These are phyloP conservation scores for Lophiotrema nucula DNA, from an alignment of 495 filamentous ascomycete species.

Conservation along the genomic window DNA sequence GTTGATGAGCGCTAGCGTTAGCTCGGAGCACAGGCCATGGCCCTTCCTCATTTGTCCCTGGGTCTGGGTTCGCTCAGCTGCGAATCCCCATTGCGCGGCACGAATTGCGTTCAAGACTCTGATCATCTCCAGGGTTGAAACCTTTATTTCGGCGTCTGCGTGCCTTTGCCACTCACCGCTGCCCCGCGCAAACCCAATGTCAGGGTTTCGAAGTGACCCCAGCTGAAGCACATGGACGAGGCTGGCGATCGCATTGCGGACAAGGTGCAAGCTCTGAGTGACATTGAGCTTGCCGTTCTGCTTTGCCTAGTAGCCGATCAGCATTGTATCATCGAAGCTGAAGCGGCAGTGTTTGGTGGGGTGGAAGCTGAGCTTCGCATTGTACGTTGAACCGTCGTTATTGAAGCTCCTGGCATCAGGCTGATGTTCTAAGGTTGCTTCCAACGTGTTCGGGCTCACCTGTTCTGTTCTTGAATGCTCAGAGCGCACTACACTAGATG, in stretches of 20 bases:
- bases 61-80: neutral
- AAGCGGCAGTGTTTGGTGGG: conserved; percentile 57
- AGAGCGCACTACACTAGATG: conserved; percentile 68
- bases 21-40: too few species aligned
- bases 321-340: conserved; percentile 84
- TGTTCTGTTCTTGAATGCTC: conserved; percentile 69
- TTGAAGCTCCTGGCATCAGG: neutral
- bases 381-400: conserved; percentile 45
- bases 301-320: conserved; percentile 75
- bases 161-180: too few species aligned
- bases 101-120: neutral
- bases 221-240: conserved; percentile 58
- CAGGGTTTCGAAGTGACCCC: neutral
- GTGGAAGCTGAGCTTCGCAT: conserved; percentile 70
- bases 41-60: neutral
- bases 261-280: conserved; percentile 71
- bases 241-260: conserved; percentile 51
- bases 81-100: neutral
- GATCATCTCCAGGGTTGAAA: too few species aligned
- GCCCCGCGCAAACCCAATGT: neutral
- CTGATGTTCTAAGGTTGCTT: conserved; percentile 53
- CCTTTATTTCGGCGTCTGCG: too few species aligned
- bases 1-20: too few species aligned
- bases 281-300: conserved; percentile 83
- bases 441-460: conserved; percentile 68